These are phyloP conservation scores for Elsinoe arachidis DNA, from an alignment of 2,329 filamentous ascomycete species.

Conservation along the genomic window DNA sequence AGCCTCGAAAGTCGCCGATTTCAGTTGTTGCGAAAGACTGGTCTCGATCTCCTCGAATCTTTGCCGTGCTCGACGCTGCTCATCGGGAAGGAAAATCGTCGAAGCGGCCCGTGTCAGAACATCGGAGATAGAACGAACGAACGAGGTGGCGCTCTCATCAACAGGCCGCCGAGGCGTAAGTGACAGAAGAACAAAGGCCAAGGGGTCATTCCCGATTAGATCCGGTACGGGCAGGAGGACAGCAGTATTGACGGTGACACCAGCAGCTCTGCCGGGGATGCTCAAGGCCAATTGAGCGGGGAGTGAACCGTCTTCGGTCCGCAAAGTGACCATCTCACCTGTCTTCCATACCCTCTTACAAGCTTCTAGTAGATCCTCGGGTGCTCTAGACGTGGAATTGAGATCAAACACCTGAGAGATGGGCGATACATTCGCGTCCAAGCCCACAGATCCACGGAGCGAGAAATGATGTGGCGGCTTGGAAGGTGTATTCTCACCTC, in stretches of 20 bases:
- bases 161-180: constrained; percentile 32
- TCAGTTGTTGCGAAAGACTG: constrained; percentile 29
- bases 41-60: constrained; percentile 30
- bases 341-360: constrained; percentile 8
- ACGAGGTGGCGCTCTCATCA: constrained; percentile 32
- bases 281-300: constrained; percentile 11
- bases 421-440: constrained; percentile 20
- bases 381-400: background rate
- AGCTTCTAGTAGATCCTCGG: constrained; percentile 16
- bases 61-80: constrained; percentile 25
- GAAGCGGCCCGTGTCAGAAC: constrained; percentile 32
- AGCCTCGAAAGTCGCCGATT: constrained; percentile 23
- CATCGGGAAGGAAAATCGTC: constrained; percentile 32
- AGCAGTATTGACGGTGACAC: constrained; percentile 10
- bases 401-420: constrained; percentile 22
- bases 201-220: constrained; percentile 27
- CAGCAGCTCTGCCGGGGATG: constrained; percentile 12
- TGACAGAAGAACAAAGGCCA: constrained; percentile 34
- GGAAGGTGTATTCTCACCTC: constrained; percentile 8
- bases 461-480: constrained; percentile 15
- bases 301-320: constrained; percentile 5
- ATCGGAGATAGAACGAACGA: constrained; percentile 29
- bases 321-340: constrained; percentile 10
- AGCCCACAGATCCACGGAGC: constrained; percentile 23
- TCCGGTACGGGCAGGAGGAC: constrained; percentile 20